phyloP scores from a whole-genome alignment of 2,329 filamentous ascomycete genomes.

The Hypoxylon sp. region DNA sequence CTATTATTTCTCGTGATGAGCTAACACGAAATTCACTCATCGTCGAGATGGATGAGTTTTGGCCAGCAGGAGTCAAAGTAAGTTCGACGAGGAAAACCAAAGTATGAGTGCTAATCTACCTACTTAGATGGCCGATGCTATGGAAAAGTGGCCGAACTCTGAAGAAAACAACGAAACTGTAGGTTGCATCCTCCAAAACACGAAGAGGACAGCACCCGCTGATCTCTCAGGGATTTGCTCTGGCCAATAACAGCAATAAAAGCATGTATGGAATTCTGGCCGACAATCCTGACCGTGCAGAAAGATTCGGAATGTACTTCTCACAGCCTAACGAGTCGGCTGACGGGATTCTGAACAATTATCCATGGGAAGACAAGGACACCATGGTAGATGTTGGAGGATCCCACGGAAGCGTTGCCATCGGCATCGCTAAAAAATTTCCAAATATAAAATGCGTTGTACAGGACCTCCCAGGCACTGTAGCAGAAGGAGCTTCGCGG shows the following conservation, averaged over 20 bases:
- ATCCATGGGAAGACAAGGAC: slow-evolving; percentile 46
- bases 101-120: neutral
- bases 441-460: slow-evolving; percentile 49
- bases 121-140: slow-evolving; percentile 44
- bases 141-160: slow-evolving; percentile 51
- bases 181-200: neutral
- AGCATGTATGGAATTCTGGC: slow-evolving; percentile 49
- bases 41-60: slow-evolving; percentile 48
- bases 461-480: slow-evolving; percentile 42
- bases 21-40: slow-evolving; percentile 44
- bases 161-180: slow-evolving; percentile 49
- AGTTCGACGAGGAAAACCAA: neutral
- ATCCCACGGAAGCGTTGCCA: slow-evolving; percentile 46
- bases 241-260: slow-evolving; percentile 47
- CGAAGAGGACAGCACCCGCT: neutral
- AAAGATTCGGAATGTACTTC: slow-evolving; percentile 43
- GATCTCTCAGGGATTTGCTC: slow-evolving; percentile 42
- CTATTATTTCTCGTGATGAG: slow-evolving; percentile 40
- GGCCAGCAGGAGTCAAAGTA: slow-evolving; percentile 44
- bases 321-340: slow-evolving; percentile 32
- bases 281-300: slow-evolving; percentile 40
- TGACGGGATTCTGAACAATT: slow-evolving; percentile 43
- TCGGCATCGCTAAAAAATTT: slow-evolving; percentile 49
- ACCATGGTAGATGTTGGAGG: slow-evolving; percentile 52
- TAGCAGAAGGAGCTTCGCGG: slow-evolving; percentile 34